Evolutionary conservation across 2,329 filamentous ascomycete species (phyloP), one percentile per base, ranked within the genome.

Genomic region (Sclerotinia minor): DNA sequence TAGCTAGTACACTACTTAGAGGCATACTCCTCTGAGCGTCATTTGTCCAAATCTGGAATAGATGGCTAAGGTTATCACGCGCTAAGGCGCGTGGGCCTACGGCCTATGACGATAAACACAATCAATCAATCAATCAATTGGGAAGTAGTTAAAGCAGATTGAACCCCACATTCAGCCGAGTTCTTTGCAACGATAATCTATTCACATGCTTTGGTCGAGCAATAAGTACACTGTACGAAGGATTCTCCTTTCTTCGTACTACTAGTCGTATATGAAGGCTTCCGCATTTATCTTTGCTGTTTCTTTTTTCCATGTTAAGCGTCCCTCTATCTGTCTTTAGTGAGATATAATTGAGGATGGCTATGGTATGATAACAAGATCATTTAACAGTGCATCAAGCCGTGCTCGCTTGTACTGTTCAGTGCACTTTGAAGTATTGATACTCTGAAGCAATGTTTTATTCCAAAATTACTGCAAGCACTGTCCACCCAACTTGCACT

Each of bases 401-500:
- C 11, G 1, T 35, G 17, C 3, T 32, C 24, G 11, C 13, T 38
- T 6, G 2, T 38, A n/a, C 47, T 9, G 13, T 15, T 17, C 44
- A 24, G 35, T 6, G 29, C 13, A 9, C 1, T 24, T 49, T 15
- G 13, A 49, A 49, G 29, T 17, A 49, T 61, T 6, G 19, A 49
- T 35, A 49, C 19, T 11, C 3, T 17, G 5, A 15, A 15, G 13
- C 11, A 38, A 29, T 29, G 29, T 29, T 29, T 29, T 1, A 47
- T 70, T 15, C 69, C 69, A 1, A 64, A 60, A 47, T 73, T 68
- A 2, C 57, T 72, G 4, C 68, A 69, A 57, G 54, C 68, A 1
- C 70, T 70, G 41, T 69, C 70, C 72, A 2, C 35, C 8, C 35
- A 35, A 49, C 58, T 71, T 2, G 67, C 69, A 1, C 69, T 71